Conservation (phyloP, 2,329 filamentous ascomycete species). For the Bipolaris sorokiniana region DNA sequence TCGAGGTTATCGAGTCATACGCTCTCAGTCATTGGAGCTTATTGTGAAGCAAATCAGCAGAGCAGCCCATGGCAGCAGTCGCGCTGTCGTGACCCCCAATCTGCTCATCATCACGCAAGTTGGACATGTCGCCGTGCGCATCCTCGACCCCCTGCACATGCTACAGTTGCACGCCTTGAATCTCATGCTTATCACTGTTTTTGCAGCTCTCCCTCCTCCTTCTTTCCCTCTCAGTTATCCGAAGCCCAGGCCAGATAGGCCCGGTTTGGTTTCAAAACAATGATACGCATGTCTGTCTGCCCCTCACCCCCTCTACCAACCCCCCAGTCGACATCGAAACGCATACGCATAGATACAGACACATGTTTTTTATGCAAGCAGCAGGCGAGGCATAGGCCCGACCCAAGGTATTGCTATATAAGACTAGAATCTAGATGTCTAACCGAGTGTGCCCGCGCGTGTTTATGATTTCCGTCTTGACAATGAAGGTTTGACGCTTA, state of each 20-base stretch:
- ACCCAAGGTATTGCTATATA: too few species aligned
- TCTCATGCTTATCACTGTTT: slow-evolving; percentile 1
- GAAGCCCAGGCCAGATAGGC: neutral
- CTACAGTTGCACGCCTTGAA: slow-evolving; percentile 10
- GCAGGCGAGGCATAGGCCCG: too few species aligned
- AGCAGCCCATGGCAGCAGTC: neutral
- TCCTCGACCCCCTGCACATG: neutral
- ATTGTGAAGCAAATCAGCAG: slow-evolving; percentile 7
- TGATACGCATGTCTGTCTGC: slow-evolving; percentile 1
- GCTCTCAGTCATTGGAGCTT: slow-evolving; percentile 3
- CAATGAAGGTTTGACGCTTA: too few species aligned
- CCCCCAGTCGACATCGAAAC: neutral
- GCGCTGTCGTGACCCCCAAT: slow-evolving; percentile 2
- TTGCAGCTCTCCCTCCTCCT: neutral
- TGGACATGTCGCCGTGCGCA: slow-evolving; percentile 10
- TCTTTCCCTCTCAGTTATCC: neutral
- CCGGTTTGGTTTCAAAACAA: neutral
- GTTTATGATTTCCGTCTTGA: too few species aligned
- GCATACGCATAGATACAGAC: too few species aligned
- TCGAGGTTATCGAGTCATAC: slow-evolving; percentile 22
- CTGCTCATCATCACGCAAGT: slow-evolving; percentile 3
- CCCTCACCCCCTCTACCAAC: neutral
- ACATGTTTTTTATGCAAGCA: too few species aligned
- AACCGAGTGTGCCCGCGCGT: too few species aligned
- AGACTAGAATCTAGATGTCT: too few species aligned